Evolutionary conservation across 129 eudicot genomes (phyloP), one percentile per base, ranked within the genome.

Genomic region (Sambucus nigra): DNA sequence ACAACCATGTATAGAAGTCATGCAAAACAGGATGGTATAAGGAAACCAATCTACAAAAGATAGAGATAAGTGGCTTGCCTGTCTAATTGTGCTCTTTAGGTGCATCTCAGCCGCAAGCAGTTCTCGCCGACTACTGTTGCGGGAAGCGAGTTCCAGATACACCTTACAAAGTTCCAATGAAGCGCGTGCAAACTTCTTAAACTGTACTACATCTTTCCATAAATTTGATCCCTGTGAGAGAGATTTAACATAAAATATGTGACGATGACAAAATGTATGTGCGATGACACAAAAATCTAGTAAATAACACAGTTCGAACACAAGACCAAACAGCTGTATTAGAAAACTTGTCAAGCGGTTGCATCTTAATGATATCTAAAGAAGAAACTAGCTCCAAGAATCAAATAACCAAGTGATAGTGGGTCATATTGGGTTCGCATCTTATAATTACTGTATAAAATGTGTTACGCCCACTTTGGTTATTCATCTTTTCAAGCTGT

Each of bases 161-260:
- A 79, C 86, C 67, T 73, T 72, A 57, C 91, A 82, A 11, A 91
- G 89, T 52, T 91, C 87, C 77, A 91, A 80, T 5, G 94, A 86
- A 48, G 99, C 99, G 50, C 32, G 65, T 24, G 84, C 87, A 76
- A 73, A 91, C 67, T 86, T 91, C 75, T 57, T 76, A 68, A 91
- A 91, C 12, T 86, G 78, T 4, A 67, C 91, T 55, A 54, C 55
- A 5, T 91, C 94, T 59, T 65, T 75, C 94, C 94, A 86, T 24
- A 91, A 57, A 35, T 91, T 89, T n/a, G 82, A 76, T 47, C 99
- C 99, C 66, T 78, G 78, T 19, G 67, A 51, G 21, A 35, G 42
- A 14, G 46, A 33, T 23, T 24, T 56, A 7, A 0, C 27, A 24
- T 12, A n/a, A 1, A 40, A 33, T 16, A n/a, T 44, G 11, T 19